Evolutionary conservation across 1,284 basidiomycete genomes (phyloP), one percentile per base, ranked within the genome.

Genomic region (Ceratobasidium sp.): DNA sequence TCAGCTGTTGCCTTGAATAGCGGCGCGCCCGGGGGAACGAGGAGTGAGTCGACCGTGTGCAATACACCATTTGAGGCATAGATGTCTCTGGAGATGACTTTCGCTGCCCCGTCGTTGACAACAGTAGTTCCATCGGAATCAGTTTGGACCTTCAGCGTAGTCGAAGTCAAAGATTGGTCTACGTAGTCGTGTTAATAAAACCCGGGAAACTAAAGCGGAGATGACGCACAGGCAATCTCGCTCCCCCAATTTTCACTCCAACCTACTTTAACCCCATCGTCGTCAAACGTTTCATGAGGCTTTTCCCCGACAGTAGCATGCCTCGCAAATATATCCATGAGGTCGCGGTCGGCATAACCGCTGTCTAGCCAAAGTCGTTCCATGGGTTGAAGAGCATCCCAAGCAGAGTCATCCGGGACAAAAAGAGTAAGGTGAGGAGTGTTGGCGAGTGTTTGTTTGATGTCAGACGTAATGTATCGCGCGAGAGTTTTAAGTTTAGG

Each of bases 21-120:
- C 7, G 71, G 71, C 44, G 93, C 88, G 8, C 90, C 91, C 0
- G 90, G 88, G 0, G 96, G 94, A 16, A 98, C 84, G 16, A 99
- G 90, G 30, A 99, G 89, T 16, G 90, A 89, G 10, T 94, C 94
- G 55, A 99, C 89, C 60, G 96, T 89, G 84, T 99, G 98, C 27
- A 99, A 84, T 57, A 99, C 98, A 66, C 96, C 96, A 81, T 98
- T 98, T n/a, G 94, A 92, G 2, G 95, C 95, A 81, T 96, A 95
- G 60, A 97, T 91, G 83, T 98, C 96, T 4, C 91, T 89, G 20
- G 91, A 87, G 8, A 91, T 82, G 38, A 96, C 81, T 0, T 79
- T 57, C 16, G 77, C 46, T 35, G 62, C 30, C 35, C 66, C 68
- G 75, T 67, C 65, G 62, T 65, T 77, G 44, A 55, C 77, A 30